These are phyloP conservation scores for Paramecium octaurelia DNA, from an alignment of 73 alveolate species.

Conservation along the genomic window DNA sequence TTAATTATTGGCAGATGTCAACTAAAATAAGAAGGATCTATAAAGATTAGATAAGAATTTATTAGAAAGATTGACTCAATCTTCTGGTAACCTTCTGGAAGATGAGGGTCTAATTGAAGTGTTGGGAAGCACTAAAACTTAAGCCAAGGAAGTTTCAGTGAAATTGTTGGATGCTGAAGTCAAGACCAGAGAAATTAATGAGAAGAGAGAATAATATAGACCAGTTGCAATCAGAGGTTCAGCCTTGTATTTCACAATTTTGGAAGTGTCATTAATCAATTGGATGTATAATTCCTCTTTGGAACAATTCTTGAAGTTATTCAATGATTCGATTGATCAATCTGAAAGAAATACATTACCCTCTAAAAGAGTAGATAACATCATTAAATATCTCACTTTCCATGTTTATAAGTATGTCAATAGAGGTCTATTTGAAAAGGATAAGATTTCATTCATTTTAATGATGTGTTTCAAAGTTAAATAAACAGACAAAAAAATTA, in stretches of 20 bases:
- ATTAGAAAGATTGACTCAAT: constrained; percentile 96
- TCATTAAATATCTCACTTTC: constrained; percentile 80
- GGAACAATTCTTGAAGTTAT: constrained; percentile 97
- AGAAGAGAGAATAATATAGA: constrained; percentile 99
- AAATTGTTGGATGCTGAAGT: constrained; percentile 97
- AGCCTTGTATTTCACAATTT: constrained; percentile 92
- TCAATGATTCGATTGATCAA: constrained; percentile 93
- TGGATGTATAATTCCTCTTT: constrained; percentile 99
- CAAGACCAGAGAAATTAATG: constrained; percentile 96
- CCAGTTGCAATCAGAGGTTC: constrained; percentile 99
- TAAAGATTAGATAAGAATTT: constrained; percentile 63
- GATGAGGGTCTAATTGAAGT: constrained; percentile 98
- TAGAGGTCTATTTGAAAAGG: constrained; percentile 99
- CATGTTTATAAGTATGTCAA: constrained; percentile 98
- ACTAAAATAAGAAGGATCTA: constrained; percentile 77
- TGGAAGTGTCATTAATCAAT: constrained; percentile 93
- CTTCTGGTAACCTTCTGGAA: constrained; percentile 98
- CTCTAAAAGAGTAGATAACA: constrained; percentile 92
- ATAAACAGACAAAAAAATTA: constrained; percentile 92
- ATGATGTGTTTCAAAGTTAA: constrained; percentile 97
- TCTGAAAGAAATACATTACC: constrained; percentile 87
- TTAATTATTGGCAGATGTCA: constrained; percentile 82
- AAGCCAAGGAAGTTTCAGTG: constrained; percentile 98
- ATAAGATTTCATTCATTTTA: constrained; percentile 97
- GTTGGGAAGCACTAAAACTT: constrained; percentile 97